phyloP scores from a whole-genome alignment of 768 basidiomycete species.

The Pulveroboletus sp. region DNA sequence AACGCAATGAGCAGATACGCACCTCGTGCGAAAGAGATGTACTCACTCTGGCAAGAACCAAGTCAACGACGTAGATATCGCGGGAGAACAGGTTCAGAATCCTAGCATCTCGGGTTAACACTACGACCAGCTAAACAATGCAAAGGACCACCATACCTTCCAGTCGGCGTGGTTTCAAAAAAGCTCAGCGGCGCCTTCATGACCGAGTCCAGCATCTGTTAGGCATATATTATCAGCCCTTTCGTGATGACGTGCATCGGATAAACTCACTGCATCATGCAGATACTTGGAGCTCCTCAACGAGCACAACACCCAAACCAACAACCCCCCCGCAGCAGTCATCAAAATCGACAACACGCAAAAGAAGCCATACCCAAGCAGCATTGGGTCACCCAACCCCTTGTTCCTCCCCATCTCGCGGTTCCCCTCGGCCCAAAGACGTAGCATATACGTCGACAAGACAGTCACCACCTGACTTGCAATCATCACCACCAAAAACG shows the following conservation, averaged over 20 bases:
- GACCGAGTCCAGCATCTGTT: conserved; percentile 76
- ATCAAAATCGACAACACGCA: conserved; percentile 56
- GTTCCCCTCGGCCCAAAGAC: conserved; percentile 83
- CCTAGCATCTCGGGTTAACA: conserved; percentile 33
- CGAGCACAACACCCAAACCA: conserved; percentile 78
- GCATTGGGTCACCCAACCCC: conserved; percentile 52
- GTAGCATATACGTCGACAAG: conserved; percentile 61
- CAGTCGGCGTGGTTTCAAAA: conserved; percentile 87
- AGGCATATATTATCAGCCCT: neutral
- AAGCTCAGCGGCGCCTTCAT: conserved; percentile 83
- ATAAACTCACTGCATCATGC: conserved; percentile 65
- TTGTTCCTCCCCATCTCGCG: conserved; percentile 52
- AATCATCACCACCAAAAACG: conserved; percentile 58
- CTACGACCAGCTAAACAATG: neutral
- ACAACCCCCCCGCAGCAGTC: conserved; percentile 52
- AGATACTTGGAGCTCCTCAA: conserved; percentile 70
- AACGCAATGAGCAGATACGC: neutral
- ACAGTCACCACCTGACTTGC: conserved; percentile 60
- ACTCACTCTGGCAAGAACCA: conserved; percentile 65
- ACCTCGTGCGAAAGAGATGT: fast-evolving
- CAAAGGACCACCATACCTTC: conserved; percentile 49
- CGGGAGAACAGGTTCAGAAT: conserved; percentile 90
- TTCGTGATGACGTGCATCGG: neutral
- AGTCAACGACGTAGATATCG: conserved; percentile 85
- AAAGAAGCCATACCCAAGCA: conserved; percentile 66